Evolutionary conservation across 305 asterid species (phyloP).

Genomic region (Lippia alba): DNA sequence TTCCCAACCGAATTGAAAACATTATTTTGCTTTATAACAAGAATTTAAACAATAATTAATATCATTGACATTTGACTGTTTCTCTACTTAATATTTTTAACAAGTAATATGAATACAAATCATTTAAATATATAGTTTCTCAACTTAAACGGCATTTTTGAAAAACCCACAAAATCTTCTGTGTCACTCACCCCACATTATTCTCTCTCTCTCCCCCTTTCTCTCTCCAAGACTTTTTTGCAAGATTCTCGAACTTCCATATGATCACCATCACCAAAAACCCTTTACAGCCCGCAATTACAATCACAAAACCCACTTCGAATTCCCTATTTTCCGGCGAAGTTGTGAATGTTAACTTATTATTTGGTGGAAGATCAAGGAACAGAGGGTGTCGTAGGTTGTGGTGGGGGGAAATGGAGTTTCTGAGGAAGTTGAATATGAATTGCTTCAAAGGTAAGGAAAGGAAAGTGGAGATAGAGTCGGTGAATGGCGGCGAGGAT

Average conservation of each 20-base stretch:
- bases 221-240: slow-evolving; percentile 17
- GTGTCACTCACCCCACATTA: neutral
- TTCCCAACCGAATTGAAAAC: too few species aligned
- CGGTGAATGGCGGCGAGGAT: slow-evolving; percentile 73
- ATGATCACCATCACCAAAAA: slow-evolving; percentile 61
- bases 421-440: slow-evolving; percentile 51
- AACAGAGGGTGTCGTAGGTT: slow-evolving; percentile 37
- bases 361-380: slow-evolving; percentile 38
- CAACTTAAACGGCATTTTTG: neutral
- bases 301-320: slow-evolving; percentile 47
- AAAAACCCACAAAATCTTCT: slow-evolving; percentile 12
- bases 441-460: slow-evolving; percentile 67
- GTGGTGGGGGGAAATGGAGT: slow-evolving; percentile 63
- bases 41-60: too few species aligned
- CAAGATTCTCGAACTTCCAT: slow-evolving; percentile 29
- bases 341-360: slow-evolving; percentile 41
- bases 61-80: too few species aligned
- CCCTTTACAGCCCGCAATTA: slow-evolving; percentile 51
- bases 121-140: too few species aligned
- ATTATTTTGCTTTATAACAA: too few species aligned
- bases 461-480: slow-evolving; percentile 60
- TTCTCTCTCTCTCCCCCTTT: neutral
- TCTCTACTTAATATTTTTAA: too few species aligned
- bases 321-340: slow-evolving; percentile 40
- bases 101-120: too few species aligned